Evolutionary conservation across 2,329 filamentous ascomycete species (phyloP).

Genomic region (Hypoxylon rubiginosum): DNA sequence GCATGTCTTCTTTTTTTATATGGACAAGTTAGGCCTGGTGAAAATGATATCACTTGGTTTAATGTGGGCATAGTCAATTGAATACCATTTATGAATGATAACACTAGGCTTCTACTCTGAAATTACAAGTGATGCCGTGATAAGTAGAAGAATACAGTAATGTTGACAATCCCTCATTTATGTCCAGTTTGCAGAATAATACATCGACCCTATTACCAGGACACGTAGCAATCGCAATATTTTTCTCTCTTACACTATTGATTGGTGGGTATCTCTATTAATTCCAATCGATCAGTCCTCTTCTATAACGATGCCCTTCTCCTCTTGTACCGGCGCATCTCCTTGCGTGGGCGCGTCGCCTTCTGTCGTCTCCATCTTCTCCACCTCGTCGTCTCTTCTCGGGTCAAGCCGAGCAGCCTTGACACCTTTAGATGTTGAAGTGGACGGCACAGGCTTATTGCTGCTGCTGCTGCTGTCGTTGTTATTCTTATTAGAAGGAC

Average conservation of each 20-base stretch:
- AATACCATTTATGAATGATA: constrained; percentile 35
- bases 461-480: neutral
- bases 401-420: constrained; percentile 44
- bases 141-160: constrained; percentile 12
- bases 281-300: constrained; percentile 48
- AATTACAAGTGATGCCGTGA: constrained; percentile 26
- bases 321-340: constrained; percentile 45
- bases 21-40: constrained; percentile 24
- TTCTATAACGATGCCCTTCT: constrained; percentile 52
- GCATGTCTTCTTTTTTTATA: constrained; percentile 21
- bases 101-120: neutral
- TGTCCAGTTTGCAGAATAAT: neutral
- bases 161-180: neutral
- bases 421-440: constrained; percentile 31
- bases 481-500: constrained; percentile 1
- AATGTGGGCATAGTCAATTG: constrained; percentile 31
- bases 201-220: constrained; percentile 3
- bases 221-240: neutral
- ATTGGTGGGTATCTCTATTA: constrained; percentile 43
- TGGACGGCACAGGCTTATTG: constrained; percentile 12
- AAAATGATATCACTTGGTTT: constrained; percentile 36
- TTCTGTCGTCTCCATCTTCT: constrained; percentile 29
- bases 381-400: constrained; percentile 27
- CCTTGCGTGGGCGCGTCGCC: constrained; percentile 15
- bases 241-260: neutral